Base-by-base conservation (phyloP, 1,284 basidiomycete species). In the Porphyrellus sp. region DNA sequence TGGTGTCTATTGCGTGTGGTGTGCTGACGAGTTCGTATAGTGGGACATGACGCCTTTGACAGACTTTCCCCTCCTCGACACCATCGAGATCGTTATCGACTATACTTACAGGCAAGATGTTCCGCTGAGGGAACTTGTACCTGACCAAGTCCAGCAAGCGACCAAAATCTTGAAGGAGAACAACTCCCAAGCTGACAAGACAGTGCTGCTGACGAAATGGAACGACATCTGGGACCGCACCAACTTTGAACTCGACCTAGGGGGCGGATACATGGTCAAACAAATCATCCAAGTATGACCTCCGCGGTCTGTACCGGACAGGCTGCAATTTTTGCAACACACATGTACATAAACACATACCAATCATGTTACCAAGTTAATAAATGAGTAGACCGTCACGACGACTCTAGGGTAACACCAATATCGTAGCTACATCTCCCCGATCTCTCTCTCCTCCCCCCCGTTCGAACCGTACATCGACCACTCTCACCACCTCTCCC, bases 391-490 rank as follows among this genome's bases (percentile, higher is more conserved):
- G n/a, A n/a, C n/a, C n/a, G n/a, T n/a, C n/a, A 34, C 30, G 28
- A 31, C 5, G 4, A 4, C 9, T 12, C 30, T 8, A 56, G 5
- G 63, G 53, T 6, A 68, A 39, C 38, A 64, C 63, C 42, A 68
- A 43, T 8, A 64, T 38, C 12, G 52, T 48, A 25, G 37, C 37
- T 6, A 24, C 5, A 8, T 40, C 49, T 4, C 5, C 34, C 8
- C 27, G 34, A 16, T 43, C 53, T 16, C 54, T 60, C 43, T 60
- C 60, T 38, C 27, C 51, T 18, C 45, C 39, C 56, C 69, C 59
- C 46, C 62, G 59, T 57, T 79, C 78, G 51, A 73, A 65, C 54
- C 79, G 70, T 16, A 79, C 65, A 64, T 85, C 80, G 12, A 86
- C 70, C 25, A 85, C 71, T 53, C 70, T 74, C 37, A 85, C 76